Base-by-base conservation (phyloP, 1,284 basidiomycete genomes). In the Rhodotorula sp. region DNA sequence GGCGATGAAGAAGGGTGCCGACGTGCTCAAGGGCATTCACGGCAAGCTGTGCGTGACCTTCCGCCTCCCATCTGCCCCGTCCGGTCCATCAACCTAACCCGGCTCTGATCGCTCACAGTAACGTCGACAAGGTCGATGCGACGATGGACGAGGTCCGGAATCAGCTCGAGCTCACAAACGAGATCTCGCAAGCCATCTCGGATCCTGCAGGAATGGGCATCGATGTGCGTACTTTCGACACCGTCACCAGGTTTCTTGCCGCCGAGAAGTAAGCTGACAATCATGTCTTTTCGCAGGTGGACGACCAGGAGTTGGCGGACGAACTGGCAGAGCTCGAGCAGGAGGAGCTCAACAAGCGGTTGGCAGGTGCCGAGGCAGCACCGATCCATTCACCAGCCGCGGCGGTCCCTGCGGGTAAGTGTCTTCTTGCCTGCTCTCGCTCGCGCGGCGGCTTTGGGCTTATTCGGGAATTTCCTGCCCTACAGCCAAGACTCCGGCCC, bases 1-100 rank as follows among this genome's bases (percentile, higher is more conserved):
- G 43, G 95, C 93, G 43, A 98, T 99, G 93, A 95, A 94, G 89
- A 91, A 92, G 83, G 97, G 93, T 57, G 88, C 94, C 0, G 89
- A 91, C 75, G 97, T 92, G 23, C 87, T 99, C 81, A 91, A 91
- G 84, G 87, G 87, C 61, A 98, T 99, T 70, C 97, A 99, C 80
- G 90, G 90, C 67, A 90, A 89, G 79, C 86, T 98, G 93, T 96
- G 76, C 80, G 92, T 75, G 16, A 26, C 10, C 39, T 16, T 6
- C 58, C n/a, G 12, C 23, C 7, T n/a, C 5, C 15, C 23, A 8
- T 18, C 21, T 12, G 14, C 15, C 5, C 21, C 16, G 10, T 0
- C 5, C 15, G 7, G 5, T 10, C 54, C 64, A 57, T 58, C 23
- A 26, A 26, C 4, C 18, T 39, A 16, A 10, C 12, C 4, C 23